Conservation (phyloP, 257 asterid species). For the Przewalskia tangutica region DNA sequence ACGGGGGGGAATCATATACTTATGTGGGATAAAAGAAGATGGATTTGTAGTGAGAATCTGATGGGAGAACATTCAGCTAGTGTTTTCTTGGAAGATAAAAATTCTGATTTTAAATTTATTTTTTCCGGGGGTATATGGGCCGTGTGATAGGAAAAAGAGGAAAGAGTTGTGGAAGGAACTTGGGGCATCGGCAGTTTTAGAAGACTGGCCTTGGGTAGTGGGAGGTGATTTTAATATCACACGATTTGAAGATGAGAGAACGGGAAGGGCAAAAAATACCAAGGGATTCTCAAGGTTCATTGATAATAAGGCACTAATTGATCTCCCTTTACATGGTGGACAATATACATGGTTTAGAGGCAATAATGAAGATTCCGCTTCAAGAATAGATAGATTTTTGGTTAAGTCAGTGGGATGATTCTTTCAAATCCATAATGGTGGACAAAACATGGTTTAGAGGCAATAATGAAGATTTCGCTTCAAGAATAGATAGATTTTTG, state of each 20-base stretch:
- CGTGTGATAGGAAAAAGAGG: background rate
- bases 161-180: background rate
- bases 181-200: background rate
- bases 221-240: background rate
- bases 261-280: background rate
- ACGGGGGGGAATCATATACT: no score
- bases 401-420: no score
- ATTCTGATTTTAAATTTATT: no score
- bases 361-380: background rate
- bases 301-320: background rate
- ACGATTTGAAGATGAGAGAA: background rate
- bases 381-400: background rate
- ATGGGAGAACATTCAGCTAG: no score
- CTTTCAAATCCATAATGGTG: no score
- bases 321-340: background rate
- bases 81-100: no score
- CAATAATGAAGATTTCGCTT: background rate
- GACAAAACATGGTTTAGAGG: background rate
- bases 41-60: no score
- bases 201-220: background rate
- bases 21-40: no score
- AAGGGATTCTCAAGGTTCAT: background rate
- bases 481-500: background rate
- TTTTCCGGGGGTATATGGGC: background rate
- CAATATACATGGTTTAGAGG: background rate